Evolutionary conservation across 331 rosid species (phyloP), one percentile per base, ranked within the genome.

Genomic region (Prunus yedoensis): DNA sequence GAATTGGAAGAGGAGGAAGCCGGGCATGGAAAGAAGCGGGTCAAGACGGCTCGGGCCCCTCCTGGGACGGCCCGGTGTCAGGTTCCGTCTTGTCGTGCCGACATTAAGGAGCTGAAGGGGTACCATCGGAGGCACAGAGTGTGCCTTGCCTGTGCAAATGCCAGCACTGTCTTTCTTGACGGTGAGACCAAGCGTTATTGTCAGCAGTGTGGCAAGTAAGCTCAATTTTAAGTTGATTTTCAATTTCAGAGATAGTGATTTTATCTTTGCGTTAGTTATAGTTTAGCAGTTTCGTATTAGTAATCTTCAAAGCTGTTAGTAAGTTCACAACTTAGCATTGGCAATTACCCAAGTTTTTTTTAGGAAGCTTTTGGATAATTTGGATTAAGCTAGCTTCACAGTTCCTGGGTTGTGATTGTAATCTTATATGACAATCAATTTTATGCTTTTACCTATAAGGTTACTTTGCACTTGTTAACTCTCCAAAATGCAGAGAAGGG

Each of bases 121-220:
- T 95, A 95, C 77, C 99, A 95, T 59, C 87, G 89, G 51, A 71
- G 98, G 58, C 99, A 95, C 47, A 77, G 98, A 81, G 98, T 95
- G 28, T 95, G 99, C 74, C 82, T 95, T 41, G 89, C 84, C 3
- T 95, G 99, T 65, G 99, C 98, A 0, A 88, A 87, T 72, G 96
- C 98, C 15, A 4, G 77, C 8, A 82, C 89, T 4, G 99, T 95
- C 11, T 2, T 74, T 32, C 73, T 95, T 62, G 78, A 88, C 27
- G 94, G 93, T 15, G 93, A 90, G 56, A n/a, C 80, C 9, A 92
- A 87, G 82, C 85, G 99, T 75, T 95, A 92, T 77, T 95, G 99
- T 66, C 99, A 95, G 74, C 99, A 95, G 93, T 95, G 99, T 72
- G 99, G 99, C 71, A 95, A 92, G 99, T 95, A 71, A 84, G 94